Base-by-base conservation (phyloP, 2,329 filamentous ascomycete genomes). In the Exophiala lecanii-corni region DNA sequence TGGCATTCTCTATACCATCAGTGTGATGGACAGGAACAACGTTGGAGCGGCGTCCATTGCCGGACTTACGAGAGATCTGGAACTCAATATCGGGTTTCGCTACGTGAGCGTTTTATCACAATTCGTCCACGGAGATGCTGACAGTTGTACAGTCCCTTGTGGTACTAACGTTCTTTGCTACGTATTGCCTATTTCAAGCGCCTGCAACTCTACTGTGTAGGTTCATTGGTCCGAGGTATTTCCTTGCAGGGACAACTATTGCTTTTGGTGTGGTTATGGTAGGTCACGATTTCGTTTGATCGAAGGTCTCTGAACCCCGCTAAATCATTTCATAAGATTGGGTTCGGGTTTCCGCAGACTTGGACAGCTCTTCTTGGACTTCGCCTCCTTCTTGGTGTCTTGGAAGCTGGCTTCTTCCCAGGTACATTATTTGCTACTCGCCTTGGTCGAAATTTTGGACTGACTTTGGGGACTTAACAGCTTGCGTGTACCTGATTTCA, bases 1-100 rank as follows among this genome's bases (percentile, higher is more conserved):
- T 3, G 81, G 81, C 15, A 59, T 74, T 51, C 75, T 88, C 66
- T 89, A 89, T 63, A 86, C 83, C 59, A 72, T 86, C 55, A 83
- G 77, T 51, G 67, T 91, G 46, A 86, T 91, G 79, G 86, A 92
- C 59, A 73, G 86, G 21, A 87, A 83, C 2, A 91, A 91, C 62
- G 66, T 89, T 59, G 78, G 78, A n/a, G 71, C 78, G 16, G 85
- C 84, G 30, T 78, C 78, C 34, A 82, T 91, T 59, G 85, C 86
- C 15, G 86, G 59, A 7, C 61, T 66, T 59, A 45, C 46, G 3
- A 40, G 44, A 20, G 61, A 63, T 6, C 42, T 59, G 17, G 38
- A 48, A 16, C 57, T 71, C 4, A 40, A 56, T 4, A 47, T 39
- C 30, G 53, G 59, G 39, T 62, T 60, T 51, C 35, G 36, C 20